Evolutionary conservation across 495 filamentous ascomycete species (phyloP).

Genomic region (Podospora pseudoanserina): DNA sequence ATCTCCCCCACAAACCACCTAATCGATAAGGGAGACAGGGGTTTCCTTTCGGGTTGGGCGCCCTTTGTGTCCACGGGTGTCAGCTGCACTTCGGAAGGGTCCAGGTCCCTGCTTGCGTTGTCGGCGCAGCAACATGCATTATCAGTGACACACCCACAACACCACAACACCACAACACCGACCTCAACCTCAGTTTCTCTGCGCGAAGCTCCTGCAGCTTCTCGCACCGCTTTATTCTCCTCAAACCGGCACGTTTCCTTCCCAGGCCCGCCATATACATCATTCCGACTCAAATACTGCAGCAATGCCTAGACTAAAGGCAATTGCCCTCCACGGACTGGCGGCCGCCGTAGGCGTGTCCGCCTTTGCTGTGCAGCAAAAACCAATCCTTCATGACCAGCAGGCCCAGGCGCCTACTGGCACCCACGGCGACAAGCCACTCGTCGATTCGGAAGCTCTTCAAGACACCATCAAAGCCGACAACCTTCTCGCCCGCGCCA

Average conservation of each 20-base stretch:
- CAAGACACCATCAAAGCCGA: slow-evolving; percentile 52
- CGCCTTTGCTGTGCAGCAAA: slow-evolving; percentile 3
- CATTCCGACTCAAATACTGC: neutral
- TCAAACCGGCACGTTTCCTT: neutral
- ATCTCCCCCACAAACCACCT: neutral
- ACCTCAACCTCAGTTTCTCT: neutral
- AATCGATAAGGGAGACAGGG: neutral
- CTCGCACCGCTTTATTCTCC: neutral
- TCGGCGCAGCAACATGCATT: neutral
- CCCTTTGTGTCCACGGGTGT: neutral
- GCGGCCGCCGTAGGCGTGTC: neutral
- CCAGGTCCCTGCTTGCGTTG: neutral
- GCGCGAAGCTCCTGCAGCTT: neutral
- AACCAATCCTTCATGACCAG: slow-evolving; percentile 2
- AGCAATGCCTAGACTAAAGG: slow-evolving; percentile 5
- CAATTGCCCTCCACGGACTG: slow-evolving; percentile 9
- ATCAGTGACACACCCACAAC: neutral
- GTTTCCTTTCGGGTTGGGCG: neutral
- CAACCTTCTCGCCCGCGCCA: slow-evolving; percentile 51
- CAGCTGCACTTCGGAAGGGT: neutral
- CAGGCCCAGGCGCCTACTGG: neutral
- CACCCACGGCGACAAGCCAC: slow-evolving; percentile 23
- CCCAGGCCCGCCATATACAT: neutral
- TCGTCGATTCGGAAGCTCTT: slow-evolving; percentile 50
- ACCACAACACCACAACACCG: neutral